Evolutionary conservation across 2,329 filamentous ascomycete species (phyloP), one percentile per base, ranked within the genome.

Genomic region (Didymella sp.): DNA sequence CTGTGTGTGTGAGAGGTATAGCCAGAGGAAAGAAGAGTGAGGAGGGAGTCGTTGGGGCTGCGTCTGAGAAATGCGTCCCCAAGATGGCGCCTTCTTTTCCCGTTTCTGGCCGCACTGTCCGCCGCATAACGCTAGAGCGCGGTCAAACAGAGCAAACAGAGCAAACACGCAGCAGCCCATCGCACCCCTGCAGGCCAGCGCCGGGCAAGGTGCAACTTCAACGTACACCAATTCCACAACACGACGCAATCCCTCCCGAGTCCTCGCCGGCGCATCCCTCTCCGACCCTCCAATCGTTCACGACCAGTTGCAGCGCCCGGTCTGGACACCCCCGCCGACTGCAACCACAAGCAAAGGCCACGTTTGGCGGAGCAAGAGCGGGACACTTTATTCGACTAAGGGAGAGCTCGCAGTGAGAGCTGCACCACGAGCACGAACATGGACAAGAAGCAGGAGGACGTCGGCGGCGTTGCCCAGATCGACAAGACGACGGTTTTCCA

Each of bases 401-500:
- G 57, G 62, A 66, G 58, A 64, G 67, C 62, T 64, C 61, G 60
- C 63, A 57, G 62, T 51, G 58, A 63, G 66, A 62, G 62, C 67
- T 61, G 58, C 55, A 63, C 51, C 41, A 38, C 46, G 49, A 30
- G 24, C 51, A n/a, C 40, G 65, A 71, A 30, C 60, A 76, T 76
- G 73, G 73, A 94, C 84, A 99, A 99, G 84, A 98, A 96, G 85
- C 94, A 99, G 80, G 95, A 98, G 85, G 95, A 99, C 83, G 91
- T 89, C 76, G 94, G 97, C 77, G 89, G 90, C 76, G 86, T 98
- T 82, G 90, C 98, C 84, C 96, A 94, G 85, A 92, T 98, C 73
- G 95, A 99, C 82, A 89, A 96, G 74, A 97, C 94, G 55, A 92
- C 94, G 71, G 95, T 99, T 66, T 98, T 98, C 79, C 95, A 98